Evolutionary conservation across 148 eudicot genomes (phyloP).

Genomic region (Chenopodium album): DNA sequence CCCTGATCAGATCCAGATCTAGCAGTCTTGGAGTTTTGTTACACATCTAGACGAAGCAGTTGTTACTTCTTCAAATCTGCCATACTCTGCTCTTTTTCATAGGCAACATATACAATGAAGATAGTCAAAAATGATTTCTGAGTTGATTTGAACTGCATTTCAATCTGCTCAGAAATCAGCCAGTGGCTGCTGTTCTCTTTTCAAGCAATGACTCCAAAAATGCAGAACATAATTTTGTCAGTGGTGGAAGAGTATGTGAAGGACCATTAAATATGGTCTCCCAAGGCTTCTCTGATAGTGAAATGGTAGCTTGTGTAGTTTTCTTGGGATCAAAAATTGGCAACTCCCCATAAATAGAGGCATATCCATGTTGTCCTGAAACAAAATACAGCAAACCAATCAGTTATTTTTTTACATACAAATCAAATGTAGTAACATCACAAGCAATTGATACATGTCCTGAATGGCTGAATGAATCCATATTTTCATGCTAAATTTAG

Average conservation of each 20-base stretch:
- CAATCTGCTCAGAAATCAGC: constrained; percentile 5
- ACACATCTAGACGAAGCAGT: neutral
- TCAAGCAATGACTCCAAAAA: constrained; percentile 84
- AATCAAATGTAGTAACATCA: neutral
- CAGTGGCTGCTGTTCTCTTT: constrained; percentile 43
- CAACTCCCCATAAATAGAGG: constrained; percentile 75
- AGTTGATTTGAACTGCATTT: neutral
- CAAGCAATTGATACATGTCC: neutral
- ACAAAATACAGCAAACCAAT: neutral
- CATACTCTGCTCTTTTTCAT: neutral
- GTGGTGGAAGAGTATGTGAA: constrained; percentile 78
- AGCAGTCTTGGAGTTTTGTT: neutral
- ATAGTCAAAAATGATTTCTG: neutral
- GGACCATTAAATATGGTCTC: constrained; percentile 76
- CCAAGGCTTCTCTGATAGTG: constrained; percentile 67
- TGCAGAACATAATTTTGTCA: constrained; percentile 62
- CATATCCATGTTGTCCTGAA: constrained; percentile 60
- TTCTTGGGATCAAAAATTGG: constrained; percentile 52
- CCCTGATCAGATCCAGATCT: neutral
- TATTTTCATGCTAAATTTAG: neutral
- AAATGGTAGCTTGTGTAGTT: constrained; percentile 23
- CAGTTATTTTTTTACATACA: neutral
- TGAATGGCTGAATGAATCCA: neutral
- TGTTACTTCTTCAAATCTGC: neutral
- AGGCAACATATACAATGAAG: constrained; percentile 1